Percentiles rank a stretch among this genome's conserved stretches.
These are phyloP conservation scores for Tetraselmis striata DNA, from an alignment of 139 green algal genomes.

Conservation along the genomic window DNA sequence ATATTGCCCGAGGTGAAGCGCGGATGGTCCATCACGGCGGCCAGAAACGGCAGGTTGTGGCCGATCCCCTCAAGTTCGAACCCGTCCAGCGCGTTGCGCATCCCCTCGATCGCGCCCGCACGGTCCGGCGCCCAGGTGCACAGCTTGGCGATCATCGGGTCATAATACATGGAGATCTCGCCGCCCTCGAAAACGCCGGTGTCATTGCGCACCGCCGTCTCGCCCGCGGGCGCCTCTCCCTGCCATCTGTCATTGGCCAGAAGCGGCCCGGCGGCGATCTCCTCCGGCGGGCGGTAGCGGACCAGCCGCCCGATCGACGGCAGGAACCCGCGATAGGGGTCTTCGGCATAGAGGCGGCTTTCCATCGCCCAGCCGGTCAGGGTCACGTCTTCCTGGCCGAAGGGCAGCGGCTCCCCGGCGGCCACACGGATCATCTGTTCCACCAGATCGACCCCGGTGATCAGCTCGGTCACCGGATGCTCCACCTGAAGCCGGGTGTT, in stretches of 20 bases:
- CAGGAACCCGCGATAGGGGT: neutral
- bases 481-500: conserved; percentile 41
- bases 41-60: neutral
- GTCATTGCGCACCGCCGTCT: neutral
- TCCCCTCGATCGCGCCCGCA: neutral
- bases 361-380: neutral
- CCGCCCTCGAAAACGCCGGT: neutral
- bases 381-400: conserved; percentile 30
- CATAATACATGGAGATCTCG: neutral
- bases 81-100: neutral
- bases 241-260: too few relatives aligned
- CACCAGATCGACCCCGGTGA: conserved; percentile 32
- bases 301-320: neutral
- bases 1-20: neutral
- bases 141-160: neutral
- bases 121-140: neutral
- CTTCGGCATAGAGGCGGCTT: neutral
- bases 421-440: conserved; percentile 39
- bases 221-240: too few relatives aligned
- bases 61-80: neutral
- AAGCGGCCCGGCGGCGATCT: too few relatives aligned
- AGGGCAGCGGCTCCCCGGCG: conserved; percentile 30
- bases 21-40: neutral
- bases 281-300: neutral
- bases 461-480: conserved; percentile 33